Evolutionary conservation across 78 protist genomes (phyloP).

Genomic region (Planoprotostelium fungivorum): DNA sequence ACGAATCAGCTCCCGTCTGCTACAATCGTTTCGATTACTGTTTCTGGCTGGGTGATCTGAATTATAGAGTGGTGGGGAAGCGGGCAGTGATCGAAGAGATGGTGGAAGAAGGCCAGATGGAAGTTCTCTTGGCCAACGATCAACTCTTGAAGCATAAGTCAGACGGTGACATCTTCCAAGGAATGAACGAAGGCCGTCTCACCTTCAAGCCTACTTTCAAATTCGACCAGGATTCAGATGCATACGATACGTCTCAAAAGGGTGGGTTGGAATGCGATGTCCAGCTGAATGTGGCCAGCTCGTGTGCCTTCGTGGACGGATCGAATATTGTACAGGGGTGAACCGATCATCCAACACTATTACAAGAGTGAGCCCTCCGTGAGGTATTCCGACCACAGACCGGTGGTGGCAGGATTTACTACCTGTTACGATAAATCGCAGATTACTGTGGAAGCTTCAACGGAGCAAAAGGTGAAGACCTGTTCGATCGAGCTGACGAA

Average conservation of each 20-base stretch:
- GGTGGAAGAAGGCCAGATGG: background rate
- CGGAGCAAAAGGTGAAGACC: background rate
- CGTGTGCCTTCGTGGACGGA: background rate
- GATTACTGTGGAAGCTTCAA: background rate
- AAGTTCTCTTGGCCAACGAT: background rate
- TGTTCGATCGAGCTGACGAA: background rate
- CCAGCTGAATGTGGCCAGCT: background rate
- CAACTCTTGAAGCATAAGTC: background rate
- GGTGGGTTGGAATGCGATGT: background rate
- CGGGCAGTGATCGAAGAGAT: background rate
- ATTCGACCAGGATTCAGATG: background rate
- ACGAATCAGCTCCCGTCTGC: background rate
- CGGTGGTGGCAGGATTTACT: background rate
- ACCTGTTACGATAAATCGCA: no score
- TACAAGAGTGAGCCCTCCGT: background rate
- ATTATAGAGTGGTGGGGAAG: background rate
- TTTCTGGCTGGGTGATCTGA: background rate
- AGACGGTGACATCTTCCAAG: background rate
- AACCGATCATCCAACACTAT: background rate
- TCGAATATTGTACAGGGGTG: background rate
- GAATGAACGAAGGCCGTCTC: background rate
- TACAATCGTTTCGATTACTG: background rate
- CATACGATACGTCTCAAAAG: background rate
- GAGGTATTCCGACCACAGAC: background rate
- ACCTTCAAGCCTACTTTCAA: background rate